Base-by-base conservation (phyloP, 331 rosid genomes). In the Quercus phellos region DNA sequence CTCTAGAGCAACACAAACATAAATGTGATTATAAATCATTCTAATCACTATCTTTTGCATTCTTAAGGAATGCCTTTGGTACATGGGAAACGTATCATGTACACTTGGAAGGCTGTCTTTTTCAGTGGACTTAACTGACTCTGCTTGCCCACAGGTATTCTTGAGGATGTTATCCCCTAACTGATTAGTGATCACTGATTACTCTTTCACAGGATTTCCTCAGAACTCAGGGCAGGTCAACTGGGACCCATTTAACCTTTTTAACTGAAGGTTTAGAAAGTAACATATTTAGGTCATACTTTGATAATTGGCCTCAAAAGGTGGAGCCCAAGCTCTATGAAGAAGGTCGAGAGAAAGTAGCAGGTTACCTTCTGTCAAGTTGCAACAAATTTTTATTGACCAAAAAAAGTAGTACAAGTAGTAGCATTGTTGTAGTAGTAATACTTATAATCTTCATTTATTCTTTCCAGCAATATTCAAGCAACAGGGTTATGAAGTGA, bases 331-430 rank as follows among this genome's bases (percentile, higher is more conserved):
- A 79, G 78, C 88, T 94, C 72, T 94, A 90, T 68, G 98, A 94
- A 83, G 98, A 94, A 87, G 98, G 98, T 50, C 89, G 89, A 77
- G 98, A 85, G 72, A 94, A 94, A 94, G 98, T 94, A 32, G 98
- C 98, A 94, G 98, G 98, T 94, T 71, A 27, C 68, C 76, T 60
- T 80, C n/a, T 22, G 73, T 75, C 30, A 35, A 34, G 3, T 66
- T 7, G 17, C 51, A 5, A 29, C 18, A 63, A 29, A 29, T 10
- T 77, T 74, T 84, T 24, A 19, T 67, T 42, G 10, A 32, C 71
- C 26, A 54, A 74, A 60, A 71, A 79, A 22, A 9, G 16, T 22
- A 64, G 63, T 64, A 51, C 73, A n/a, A 32, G 16, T 46, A 3
- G 53, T 46, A 46, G 29, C 76, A 72, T 18, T 67, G 54, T 60